Conservation (phyloP, 164 flowering plant genomes). For the Annona cherimola region DNA sequence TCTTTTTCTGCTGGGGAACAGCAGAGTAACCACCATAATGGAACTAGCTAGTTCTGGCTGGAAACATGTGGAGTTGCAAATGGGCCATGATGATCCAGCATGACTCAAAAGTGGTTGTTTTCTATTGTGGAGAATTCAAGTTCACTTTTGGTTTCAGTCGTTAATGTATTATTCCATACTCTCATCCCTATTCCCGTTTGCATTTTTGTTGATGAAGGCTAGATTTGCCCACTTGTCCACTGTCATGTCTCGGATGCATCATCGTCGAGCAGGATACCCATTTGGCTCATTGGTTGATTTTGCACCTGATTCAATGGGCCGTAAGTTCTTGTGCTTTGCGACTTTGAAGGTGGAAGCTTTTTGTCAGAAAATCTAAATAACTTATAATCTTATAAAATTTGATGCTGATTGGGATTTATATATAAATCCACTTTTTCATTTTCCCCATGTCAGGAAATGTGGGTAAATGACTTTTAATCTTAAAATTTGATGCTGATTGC, state of each 20-base stretch:
- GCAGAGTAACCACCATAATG: background rate
- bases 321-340: constrained; percentile 46
- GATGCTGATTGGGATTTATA: constrained; percentile 1
- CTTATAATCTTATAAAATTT: background rate
- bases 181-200: background rate
- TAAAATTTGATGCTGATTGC: too few relatives aligned
- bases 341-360: background rate
- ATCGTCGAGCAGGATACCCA: constrained; percentile 91
- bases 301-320: constrained; percentile 90
- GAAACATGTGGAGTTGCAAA: background rate
- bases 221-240: constrained; percentile 98
- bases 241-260: constrained; percentile 98
- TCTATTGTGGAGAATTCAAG: background rate
- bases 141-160: background rate
- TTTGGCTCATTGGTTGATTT: constrained; percentile 98
- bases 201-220: constrained; percentile 50
- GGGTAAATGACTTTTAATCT: too few relatives aligned
- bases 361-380: background rate
- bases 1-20: background rate
- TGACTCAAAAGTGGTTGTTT: background rate
- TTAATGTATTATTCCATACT: background rate
- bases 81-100: background rate
- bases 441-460: background rate
- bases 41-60: background rate
- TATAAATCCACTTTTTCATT: too few relatives aligned